Evolutionary conservation across 352 stramenopile species (phyloP).

Genomic region (Aphanomyces invadans): DNA sequence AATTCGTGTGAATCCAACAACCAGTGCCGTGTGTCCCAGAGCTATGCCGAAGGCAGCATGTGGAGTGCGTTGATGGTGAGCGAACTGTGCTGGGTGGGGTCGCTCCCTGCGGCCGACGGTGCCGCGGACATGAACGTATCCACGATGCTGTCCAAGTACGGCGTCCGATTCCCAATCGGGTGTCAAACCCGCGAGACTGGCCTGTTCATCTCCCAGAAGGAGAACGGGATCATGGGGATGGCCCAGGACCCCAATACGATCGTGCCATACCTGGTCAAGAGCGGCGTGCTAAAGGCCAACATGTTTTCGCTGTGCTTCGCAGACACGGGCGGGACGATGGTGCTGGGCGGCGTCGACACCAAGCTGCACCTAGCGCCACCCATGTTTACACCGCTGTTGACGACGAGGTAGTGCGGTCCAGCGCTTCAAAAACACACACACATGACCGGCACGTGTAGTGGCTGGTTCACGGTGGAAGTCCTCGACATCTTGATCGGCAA

Average conservation of each 20-base stretch:
- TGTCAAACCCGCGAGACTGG: conserved; percentile 77
- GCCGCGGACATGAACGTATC: conserved; percentile 36
- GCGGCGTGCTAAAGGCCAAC: conserved; percentile 44
- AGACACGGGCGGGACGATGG: conserved; percentile 50
- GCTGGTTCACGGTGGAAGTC: conserved; percentile 77
- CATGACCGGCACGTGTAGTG: conserved; percentile 24
- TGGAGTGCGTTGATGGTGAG: conserved; percentile 75
- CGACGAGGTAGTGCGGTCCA: conserved; percentile 24
- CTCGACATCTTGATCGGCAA: conserved; percentile 62
- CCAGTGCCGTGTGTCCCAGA: conserved; percentile 69
- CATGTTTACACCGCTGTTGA: conserved; percentile 54
- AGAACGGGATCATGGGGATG: conserved; percentile 87
- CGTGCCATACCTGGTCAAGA: conserved; percentile 58
- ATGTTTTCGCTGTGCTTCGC: conserved; percentile 82
- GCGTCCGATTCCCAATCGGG: conserved; percentile 64
- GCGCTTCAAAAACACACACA: background rate
- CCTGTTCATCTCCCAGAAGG: conserved; percentile 78
- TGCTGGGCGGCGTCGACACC: conserved; percentile 74
- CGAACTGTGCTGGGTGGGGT: conserved; percentile 69
- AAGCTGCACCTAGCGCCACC: conserved; percentile 56
- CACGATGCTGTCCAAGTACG: conserved; percentile 47
- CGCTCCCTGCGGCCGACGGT: conserved; percentile 29
- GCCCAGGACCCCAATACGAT: conserved; percentile 55
- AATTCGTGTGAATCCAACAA: conserved; percentile 42
- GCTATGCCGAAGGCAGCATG: conserved; percentile 84